Evolutionary conservation across 768 basidiomycete genomes (phyloP), one percentile per base, ranked within the genome.

Genomic region (Boletellus emodensis): DNA sequence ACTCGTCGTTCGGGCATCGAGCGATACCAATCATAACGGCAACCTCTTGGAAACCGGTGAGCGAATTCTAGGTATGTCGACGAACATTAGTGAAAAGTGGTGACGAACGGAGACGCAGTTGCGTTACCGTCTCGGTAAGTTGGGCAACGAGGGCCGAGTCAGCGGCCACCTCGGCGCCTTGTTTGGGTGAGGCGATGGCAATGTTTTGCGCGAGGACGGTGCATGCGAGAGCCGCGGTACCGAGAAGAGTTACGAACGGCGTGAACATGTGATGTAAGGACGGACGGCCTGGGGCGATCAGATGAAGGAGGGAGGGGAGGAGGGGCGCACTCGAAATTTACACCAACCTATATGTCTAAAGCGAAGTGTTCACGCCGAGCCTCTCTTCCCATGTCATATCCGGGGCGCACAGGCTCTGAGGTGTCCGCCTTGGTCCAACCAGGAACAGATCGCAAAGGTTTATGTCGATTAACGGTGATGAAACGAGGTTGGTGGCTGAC

Each of bases 161-260:
- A 15, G 70, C 62, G 1, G 38, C 15, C 8, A 81, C 62, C 10
- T 57, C 49, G 4, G 67, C 50, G 9, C 69, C 70, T 2, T 64
- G 45, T 1, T 50, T 18, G 3, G 80, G 80, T 6, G 46, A 46
- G 6, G 70, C 66, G 44, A 81, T 75, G 32, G 26, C n/a, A 9
- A 71, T 57, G 18, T 56, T 48, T 52, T 82, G 79, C 1, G 74
- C 78, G 22, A 75, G 47, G 10, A 65, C 69, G 26, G 60, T 26
- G 17, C 48, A 20, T 12, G 54, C 52, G 41, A 60, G 32, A 3
- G 37, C 45, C 0, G 28, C 40, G 10, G 11, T 12, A 15, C 39
- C 56, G 15, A 60, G 5, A 15, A 62, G 36, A 13, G 34, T 47
- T 0, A 12, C 30, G 18, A 59, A 35, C 4, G 22, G 9, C 17